Evolutionary conservation across 2,329 filamentous ascomycete species (phyloP).

Genomic region (Cladophialophora immunda): DNA sequence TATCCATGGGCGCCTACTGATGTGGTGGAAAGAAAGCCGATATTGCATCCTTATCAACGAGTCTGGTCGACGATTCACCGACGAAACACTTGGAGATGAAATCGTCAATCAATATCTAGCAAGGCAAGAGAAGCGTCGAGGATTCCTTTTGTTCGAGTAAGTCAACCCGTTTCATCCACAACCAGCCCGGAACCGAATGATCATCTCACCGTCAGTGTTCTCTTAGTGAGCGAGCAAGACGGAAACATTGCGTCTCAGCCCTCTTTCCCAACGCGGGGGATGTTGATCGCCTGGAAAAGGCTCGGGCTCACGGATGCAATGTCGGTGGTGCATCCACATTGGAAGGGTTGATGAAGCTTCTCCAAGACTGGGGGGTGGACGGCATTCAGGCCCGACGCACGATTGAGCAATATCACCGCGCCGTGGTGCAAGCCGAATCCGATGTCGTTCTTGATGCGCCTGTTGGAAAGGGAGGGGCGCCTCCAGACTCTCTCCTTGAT

Average conservation of each 20-base stretch:
- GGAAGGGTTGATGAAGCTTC: constrained; percentile 32
- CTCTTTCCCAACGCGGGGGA: constrained; percentile 57
- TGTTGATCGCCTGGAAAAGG: constrained; percentile 43
- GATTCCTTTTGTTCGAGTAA: constrained; percentile 43
- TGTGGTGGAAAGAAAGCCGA: constrained; percentile 39
- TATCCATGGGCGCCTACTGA: neutral
- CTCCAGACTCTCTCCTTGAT: constrained; percentile 40
- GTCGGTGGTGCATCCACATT: constrained; percentile 40
- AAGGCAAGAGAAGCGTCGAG: constrained; percentile 42
- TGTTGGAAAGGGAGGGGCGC: constrained; percentile 29
- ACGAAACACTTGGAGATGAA: constrained; percentile 43
- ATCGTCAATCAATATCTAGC: constrained; percentile 44
- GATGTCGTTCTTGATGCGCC: constrained; percentile 34
- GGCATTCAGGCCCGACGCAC: constrained; percentile 35
- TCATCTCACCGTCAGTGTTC: neutral
- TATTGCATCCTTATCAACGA: constrained; percentile 42
- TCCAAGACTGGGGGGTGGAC: constrained; percentile 41
- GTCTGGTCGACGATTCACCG: constrained; percentile 40
- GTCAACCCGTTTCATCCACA: neutral
- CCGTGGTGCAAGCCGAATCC: constrained; percentile 28
- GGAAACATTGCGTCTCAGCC: constrained; percentile 70
- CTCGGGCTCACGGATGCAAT: constrained; percentile 42
- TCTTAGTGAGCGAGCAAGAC: constrained; percentile 51
- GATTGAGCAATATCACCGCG: constrained; percentile 40
- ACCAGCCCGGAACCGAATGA: too few species aligned